These are phyloP conservation scores for Apiospora rasikravindrae DNA, from an alignment of 2,329 filamentous ascomycete genomes.

Conservation along the genomic window DNA sequence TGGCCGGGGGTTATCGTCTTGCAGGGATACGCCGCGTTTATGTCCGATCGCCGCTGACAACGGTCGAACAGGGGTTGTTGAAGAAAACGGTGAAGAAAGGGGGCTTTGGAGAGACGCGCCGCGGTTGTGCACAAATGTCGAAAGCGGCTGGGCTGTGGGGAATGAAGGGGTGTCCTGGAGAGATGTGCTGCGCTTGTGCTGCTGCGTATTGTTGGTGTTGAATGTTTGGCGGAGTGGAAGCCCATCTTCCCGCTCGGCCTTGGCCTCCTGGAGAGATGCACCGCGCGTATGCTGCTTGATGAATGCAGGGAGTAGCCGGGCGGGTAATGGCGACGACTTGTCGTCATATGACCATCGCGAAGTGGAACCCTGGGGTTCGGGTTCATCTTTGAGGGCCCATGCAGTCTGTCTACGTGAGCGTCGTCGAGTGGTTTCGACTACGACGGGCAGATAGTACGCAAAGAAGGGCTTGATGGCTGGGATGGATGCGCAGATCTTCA, in stretches of 20 bases:
- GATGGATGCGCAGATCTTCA: conserved; percentile 50
- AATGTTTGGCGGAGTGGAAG: neutral
- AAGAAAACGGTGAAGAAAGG: no score
- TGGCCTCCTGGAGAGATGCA: neutral
- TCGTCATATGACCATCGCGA: conserved; percentile 8
- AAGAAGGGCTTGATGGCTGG: conserved; percentile 53
- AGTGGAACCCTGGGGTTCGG: neutral
- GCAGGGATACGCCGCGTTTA: neutral
- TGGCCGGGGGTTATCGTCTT: neutral
- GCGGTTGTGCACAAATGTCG: neutral
- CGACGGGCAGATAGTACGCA: conserved; percentile 18
- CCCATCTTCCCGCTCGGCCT: neutral
- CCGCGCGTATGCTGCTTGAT: neutral
- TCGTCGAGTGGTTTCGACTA: conserved; percentile 29
- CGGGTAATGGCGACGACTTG: neutral
- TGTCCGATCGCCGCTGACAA: neutral
- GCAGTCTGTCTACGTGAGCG: neutral
- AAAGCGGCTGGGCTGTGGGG: neutral
- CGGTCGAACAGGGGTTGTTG: neutral
- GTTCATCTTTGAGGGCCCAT: neutral
- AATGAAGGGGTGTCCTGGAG: neutral
- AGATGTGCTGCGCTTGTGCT: neutral
- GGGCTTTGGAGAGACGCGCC: neutral
- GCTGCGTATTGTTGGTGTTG: neutral
- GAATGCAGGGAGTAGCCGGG: neutral